Evolutionary conservation across 179 eudicot genomes (phyloP), one percentile per base, ranked within the genome.

Genomic region (Spergularia azorica): DNA sequence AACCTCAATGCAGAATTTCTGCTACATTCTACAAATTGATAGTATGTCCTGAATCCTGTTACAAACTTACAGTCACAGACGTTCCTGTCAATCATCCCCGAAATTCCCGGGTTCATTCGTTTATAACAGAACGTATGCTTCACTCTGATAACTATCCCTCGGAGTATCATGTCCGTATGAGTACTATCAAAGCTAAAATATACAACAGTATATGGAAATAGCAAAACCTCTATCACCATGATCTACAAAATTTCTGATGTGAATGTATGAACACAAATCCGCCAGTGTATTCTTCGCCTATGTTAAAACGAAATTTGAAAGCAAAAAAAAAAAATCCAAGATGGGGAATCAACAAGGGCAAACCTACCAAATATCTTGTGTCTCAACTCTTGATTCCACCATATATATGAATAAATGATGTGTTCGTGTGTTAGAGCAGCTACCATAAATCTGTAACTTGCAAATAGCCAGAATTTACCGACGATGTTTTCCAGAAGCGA

Each of bases 401-500:
- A 16, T 2, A 16, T 26, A 26, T 26, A 26, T 26, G 32, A 12
- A 14, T 11, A 20, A 21, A 6, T 63, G 48, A 65, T 14, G 59
- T 13, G 50, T 74, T 63, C 18, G 16, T 48, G 60, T 74, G 46
- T 63, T 74, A 56, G 32, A 52, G 70, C 15, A 72, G 21, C 50
- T 20, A 74, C 48, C 65, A 57, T 32, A 51, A 36, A 50, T 63
- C 62, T 55, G 63, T 56, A 16, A 71, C 63, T 36, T 14, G 17
- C 56, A 76, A 67, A 55, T 17, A 55, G 51, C 55, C 55, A 14
- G 55, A 43, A 48, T 39, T 83, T 54, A 89, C 87, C 72, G 55
- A 41, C 84, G 86, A 70, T 85, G 86, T 10, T 76, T 74, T 72
- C 80, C 84, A 62, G 86, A 80, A 16, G 84, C 82, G 58, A 89